A percentile compares a stretch with the other conserved stretches of the same genome.
Conservation (phyloP, 176 grass and related monocot genomes). For the Areca catechu region DNA sequence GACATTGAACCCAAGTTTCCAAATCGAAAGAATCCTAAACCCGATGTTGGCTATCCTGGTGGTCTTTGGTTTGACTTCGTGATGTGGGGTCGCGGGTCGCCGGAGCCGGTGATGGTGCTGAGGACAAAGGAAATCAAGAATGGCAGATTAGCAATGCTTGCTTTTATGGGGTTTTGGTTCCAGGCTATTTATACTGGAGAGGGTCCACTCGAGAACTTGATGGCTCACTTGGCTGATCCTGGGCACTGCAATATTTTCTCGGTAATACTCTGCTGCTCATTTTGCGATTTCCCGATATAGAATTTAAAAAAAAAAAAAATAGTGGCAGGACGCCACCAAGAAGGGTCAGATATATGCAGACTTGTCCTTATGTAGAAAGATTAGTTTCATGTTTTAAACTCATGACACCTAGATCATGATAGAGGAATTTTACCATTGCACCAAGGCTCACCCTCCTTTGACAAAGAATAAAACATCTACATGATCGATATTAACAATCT, state of each 20-base stretch:
- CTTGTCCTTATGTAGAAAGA: too few species aligned
- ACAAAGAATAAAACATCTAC: too few species aligned
- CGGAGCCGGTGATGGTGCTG: conserved; percentile 88
- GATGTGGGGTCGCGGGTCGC: conserved; percentile 83
- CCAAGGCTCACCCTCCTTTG: too few species aligned
- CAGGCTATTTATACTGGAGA: conserved; percentile 81
- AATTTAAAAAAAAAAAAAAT: neutral
- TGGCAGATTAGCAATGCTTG: conserved; percentile 84
- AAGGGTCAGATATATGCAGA: too few species aligned
- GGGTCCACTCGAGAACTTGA: conserved; percentile 66
- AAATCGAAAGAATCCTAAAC: conserved; percentile 51
- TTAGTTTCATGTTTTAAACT: too few species aligned
- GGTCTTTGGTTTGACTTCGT: conserved; percentile 85
- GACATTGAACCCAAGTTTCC: conserved; percentile 56
- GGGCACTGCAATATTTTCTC: conserved; percentile 81
- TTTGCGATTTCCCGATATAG: neutral
- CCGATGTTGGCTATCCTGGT: conserved; percentile 77
- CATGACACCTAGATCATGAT: too few species aligned
- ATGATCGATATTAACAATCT: too few species aligned
- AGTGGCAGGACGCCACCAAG: too few species aligned
- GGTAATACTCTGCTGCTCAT: conserved; percentile 3
- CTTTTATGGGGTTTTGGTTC: conserved; percentile 83
- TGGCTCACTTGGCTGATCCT: conserved; percentile 75
- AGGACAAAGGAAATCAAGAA: conserved; percentile 99
- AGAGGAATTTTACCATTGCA: too few species aligned